Conservation (phyloP, 257 asterid species). For the Nemophila menziesii region DNA sequence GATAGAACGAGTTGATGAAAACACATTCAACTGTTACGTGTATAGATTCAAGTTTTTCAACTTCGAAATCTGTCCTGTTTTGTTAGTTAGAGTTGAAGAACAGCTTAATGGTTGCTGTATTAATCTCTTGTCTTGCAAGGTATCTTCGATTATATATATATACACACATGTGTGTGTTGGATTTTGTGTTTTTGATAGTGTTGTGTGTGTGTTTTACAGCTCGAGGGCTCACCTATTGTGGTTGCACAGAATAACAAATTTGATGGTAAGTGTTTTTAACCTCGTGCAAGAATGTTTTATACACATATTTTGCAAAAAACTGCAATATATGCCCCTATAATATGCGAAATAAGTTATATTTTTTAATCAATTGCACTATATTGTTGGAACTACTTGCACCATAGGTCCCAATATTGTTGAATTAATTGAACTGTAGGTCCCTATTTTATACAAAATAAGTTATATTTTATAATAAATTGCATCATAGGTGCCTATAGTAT, state of each 20-base stretch:
- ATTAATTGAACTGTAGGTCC: too few species aligned
- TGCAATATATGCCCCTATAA: background rate
- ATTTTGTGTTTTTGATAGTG: background rate
- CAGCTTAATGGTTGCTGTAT: conserved; percentile 86
- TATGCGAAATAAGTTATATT: too few species aligned
- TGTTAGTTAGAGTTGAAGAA: conserved; percentile 90
- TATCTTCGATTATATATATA: conserved; percentile 4
- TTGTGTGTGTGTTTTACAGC: conserved; percentile 29
- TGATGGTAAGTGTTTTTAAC: conserved; percentile 40
- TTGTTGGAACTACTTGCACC: too few species aligned
- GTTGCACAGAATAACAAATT: conserved; percentile 87
- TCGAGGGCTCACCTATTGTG: conserved; percentile 79
- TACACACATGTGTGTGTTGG: background rate
- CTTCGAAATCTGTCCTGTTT: conserved; percentile 84
- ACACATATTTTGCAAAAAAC: background rate
- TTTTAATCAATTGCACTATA: too few species aligned
- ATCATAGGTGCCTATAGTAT: too few species aligned
- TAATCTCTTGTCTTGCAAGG: conserved; percentile 93
- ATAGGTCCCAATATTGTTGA: too few species aligned
- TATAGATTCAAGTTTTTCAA: conserved; percentile 74
- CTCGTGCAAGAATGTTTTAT: background rate
- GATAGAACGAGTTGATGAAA: conserved; percentile 84
- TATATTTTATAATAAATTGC: too few species aligned
- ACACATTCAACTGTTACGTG: conserved; percentile 79
- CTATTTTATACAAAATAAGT: too few species aligned